Evolutionary conservation across 2,329 filamentous ascomycete species (phyloP), one percentile per base, ranked within the genome.

Genomic region (Onygenales sp.): DNA sequence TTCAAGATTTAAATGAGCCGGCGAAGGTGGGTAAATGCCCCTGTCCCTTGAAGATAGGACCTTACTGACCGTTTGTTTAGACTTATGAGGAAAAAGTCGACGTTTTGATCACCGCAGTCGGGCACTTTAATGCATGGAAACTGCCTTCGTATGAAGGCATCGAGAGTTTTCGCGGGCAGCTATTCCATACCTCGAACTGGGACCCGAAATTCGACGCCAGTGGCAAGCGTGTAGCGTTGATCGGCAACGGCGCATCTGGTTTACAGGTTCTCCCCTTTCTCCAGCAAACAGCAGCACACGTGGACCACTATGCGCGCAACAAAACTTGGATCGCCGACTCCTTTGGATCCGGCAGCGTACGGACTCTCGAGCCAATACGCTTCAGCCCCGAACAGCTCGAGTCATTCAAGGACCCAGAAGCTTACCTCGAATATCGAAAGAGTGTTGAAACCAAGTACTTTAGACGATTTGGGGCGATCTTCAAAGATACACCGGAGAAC

Each of bases 301-400:
- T 87, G 0, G 81, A 86, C 57, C 81, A 85, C 64, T 87, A 86
- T 57, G 81, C 77, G 1, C 73, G 84, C 8, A 83, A 78, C 59
- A 77, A 73, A 34, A 87, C 84, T 0, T 88, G 85, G 85, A 81
- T 87, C 32, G 81, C 84, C 0, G 75, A 79, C 1, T 80, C 81
- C 0, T 85, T 82, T 66, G 79, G 78, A 74, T 79, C 36, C 70
- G 78, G 54, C 69, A 78, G 59, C 42, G 64, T 71, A 47, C 76
- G 81, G 34, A 78, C 76, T 33, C 70, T 80, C 0, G 77, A 77
- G 36, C 74, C 83, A 0, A 82, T 84, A 45, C 72, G 73, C 0
- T 81, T 80, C 58, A 66, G 73, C 0, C 59, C 77, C 1, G 79
- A 83, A 21, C 74, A 82, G 52, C 71, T 74, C 3, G 72, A 80